Evolutionary conservation across 768 basidiomycete genomes (phyloP), one percentile per base, ranked within the genome.

Genomic region (Pisolithus tinctorius): DNA sequence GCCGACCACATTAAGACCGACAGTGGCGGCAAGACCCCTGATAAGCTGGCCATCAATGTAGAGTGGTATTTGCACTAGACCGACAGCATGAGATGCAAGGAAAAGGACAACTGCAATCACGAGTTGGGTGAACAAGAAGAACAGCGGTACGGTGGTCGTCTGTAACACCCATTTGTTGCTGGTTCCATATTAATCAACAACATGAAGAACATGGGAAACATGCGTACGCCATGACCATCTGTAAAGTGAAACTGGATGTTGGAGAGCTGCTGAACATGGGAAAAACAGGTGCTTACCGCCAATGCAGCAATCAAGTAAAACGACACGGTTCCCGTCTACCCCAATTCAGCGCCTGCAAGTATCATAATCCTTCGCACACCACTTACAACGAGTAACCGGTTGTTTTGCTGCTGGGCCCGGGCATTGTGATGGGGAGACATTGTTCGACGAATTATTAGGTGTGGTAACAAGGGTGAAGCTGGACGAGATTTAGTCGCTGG

Each of bases 121-220:
- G 9, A 93, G 77, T 62, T 95, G 92, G 2, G 77, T 71, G 70
- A 86, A 83, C 14, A 94, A 76, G 76, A 95, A 93, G 73, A 94
- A 94, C 2, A 94, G 75, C 0, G 93, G 93, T 2, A 80, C 80
- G 13, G 74, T 64, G 16, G 90, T 88, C 20, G 70, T 69, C 63
- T 86, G 84, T 27, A 95, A 74, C 11, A 94, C 93, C 90, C 88
- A 91, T 86, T 93, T 92, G 60, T 92, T 92, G 37, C 88, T 91
- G 67, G 2, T 51, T 39, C 36, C 23, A 25, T 13, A 38, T 54
- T 41, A 60, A 51, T 55, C 49, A 47, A 54, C 37, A 53, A 55
- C 40, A 52, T 29, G 23, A 25, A 8, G 54, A 69, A 53, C 23
- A 62, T 55, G 25, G 48, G 60, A 55, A 63, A 53, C 41, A 60